Base-by-base conservation (phyloP, 2,329 filamentous ascomycete species). In the Claviceps arundinis region DNA sequence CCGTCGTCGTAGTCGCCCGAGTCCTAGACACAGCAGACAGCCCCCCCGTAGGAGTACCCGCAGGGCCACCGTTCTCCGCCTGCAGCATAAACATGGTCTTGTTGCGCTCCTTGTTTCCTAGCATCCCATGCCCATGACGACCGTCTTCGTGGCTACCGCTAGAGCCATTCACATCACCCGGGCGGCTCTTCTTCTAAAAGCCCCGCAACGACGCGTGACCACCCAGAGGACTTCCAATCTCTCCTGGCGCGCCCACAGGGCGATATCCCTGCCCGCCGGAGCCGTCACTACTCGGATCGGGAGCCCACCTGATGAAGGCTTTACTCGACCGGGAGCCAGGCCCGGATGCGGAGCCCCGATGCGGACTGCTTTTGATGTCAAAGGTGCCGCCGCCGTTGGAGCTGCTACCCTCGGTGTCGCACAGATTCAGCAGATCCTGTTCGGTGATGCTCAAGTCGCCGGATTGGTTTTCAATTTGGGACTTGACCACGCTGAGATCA, bases 321-420 rank as follows among this genome's bases (percentile, higher is more conserved):
- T 44, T 44, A 14, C 42, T 16, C 16, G 42, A 14, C 24, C 19
- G 51, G 65, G 68, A 58, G 79, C 76, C 14, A 77, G 72, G 52
- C 84, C 73, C 68, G 73, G 50, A 84, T 74, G 6, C 60, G 59
- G 40, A 65, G 57, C 1, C 61, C 71, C 34, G 52, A 54, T n/a
- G 55, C 55, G 48, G 16, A n/a, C 80, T 77, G 41, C 76, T 73
- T 55, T 76, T 78, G 56, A 86, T 75, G 37, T 86, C 81, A 62
- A 98, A 94, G 26, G 78, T 84, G n/a, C 93, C 93, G 45, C 91
- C 91, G 46, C 93, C 93, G 61, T 97, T 97, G 54, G 84, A 81
- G 2, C 73, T 65, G 60, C 85, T 94, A 53, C 93, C 93, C 64
- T 95, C 88, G 0, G 91, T 95, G 61, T 97, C 91, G 65, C 87